Evolutionary conservation across 129 eudicot genomes (phyloP).

Genomic region (Chrysanthemum makinoi): DNA sequence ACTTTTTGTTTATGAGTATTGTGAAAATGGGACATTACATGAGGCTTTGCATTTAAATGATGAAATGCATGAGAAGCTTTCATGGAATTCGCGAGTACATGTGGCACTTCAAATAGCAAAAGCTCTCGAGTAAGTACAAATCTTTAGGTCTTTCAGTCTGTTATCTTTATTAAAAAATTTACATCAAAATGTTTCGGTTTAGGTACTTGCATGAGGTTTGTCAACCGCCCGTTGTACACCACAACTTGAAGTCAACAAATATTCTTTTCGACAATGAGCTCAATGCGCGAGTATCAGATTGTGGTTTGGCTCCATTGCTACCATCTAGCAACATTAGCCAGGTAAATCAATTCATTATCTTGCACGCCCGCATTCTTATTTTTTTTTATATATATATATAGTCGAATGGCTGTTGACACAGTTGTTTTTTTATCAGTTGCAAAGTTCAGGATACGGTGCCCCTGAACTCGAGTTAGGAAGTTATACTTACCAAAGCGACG

Average conservation of each 20-base stretch:
- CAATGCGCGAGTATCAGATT: constrained; percentile 75
- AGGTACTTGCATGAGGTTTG: constrained; percentile 92
- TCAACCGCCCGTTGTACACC: constrained; percentile 74
- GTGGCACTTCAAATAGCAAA: constrained; percentile 86
- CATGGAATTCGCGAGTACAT: constrained; percentile 78
- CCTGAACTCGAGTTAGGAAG: constrained; percentile 92
- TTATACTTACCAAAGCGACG: constrained; percentile 80
- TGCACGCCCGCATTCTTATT: not conserved
- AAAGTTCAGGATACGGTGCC: constrained; percentile 79
- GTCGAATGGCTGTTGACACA: constrained; percentile 6
- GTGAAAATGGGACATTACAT: constrained; percentile 73
- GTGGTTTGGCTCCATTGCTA: constrained; percentile 76
- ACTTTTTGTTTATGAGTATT: constrained; percentile 71
- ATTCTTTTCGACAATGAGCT: constrained; percentile 75
- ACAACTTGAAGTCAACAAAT: constrained; percentile 75
- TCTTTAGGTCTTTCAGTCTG: too few relatives aligned
- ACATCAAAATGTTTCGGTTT: not conserved
- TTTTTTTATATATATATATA: not conserved
- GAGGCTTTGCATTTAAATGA: constrained; percentile 81
- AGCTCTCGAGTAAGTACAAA: constrained; percentile 78
- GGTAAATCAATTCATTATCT: constrained; percentile 39
- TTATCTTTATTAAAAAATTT: too few relatives aligned
- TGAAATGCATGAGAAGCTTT: constrained; percentile 64
- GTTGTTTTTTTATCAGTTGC: constrained; percentile 41
- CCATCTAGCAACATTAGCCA: constrained; percentile 48